A percentile compares a stretch with the other conserved stretches of the same genome.
These are phyloP conservation scores for Trichoderma reesei DNA, from an alignment of 495 filamentous ascomycete genomes.

Conservation along the genomic window DNA sequence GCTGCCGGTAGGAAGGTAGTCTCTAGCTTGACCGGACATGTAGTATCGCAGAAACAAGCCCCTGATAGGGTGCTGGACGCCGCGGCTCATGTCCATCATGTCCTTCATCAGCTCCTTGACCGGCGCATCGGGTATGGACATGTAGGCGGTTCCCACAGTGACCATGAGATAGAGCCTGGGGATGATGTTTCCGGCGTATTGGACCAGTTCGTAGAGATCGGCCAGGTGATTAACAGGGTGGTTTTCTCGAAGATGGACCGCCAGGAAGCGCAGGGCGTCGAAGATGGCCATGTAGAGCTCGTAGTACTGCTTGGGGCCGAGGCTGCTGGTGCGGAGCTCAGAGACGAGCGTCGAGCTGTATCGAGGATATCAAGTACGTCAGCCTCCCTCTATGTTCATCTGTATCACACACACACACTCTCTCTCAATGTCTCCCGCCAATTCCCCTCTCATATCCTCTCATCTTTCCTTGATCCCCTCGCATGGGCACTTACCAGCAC, in stretches of 20 bases:
- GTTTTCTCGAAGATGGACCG: constrained; percentile 90
- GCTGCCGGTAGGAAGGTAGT: constrained; percentile 69
- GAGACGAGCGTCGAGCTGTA: constrained; percentile 90
- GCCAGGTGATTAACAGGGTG: constrained; percentile 97
- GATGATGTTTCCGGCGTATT: constrained; percentile 97
- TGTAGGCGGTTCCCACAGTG: constrained; percentile 96
- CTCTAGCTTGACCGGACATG: constrained; percentile 83
- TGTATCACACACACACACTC: not conserved
- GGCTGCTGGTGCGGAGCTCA: constrained; percentile 87
- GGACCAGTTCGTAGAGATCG: constrained; percentile 95
- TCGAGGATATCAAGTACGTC: constrained; percentile 8
- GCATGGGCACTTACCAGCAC: constrained; percentile 65
- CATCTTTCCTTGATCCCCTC: too few species aligned
- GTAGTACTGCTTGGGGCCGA: constrained; percentile 98
- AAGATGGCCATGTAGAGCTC: constrained; percentile 99
- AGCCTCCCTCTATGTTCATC: constrained; percentile 11
- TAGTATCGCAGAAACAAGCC: constrained; percentile 95
- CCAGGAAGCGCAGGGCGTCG: constrained; percentile 93
- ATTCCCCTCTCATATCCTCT: too few species aligned
- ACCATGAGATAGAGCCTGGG: constrained; percentile 97
- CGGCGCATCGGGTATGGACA: constrained; percentile 94
- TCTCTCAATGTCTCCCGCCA: not conserved
- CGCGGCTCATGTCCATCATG: constrained; percentile 99
- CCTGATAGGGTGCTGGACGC: constrained; percentile 91
- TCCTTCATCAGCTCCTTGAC: constrained; percentile 99